Evolutionary conservation across 1,284 basidiomycete species (phyloP).

Genomic region (Neonothopanus nambi): DNA sequence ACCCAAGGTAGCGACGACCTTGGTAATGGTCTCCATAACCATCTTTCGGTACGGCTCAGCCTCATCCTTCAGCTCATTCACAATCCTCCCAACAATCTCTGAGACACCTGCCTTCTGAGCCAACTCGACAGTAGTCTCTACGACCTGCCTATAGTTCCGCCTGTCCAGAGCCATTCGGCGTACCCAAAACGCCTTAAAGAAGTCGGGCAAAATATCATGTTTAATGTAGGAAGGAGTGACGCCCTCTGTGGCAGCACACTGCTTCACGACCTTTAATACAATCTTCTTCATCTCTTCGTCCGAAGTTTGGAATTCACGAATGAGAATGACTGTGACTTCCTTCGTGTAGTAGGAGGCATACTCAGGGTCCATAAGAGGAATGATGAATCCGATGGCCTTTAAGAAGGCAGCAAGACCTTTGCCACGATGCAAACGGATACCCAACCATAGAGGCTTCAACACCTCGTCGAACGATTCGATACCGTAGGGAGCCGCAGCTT

Average conservation of each 20-base stretch:
- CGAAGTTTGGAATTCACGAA: slow-evolving; percentile 98
- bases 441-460: slow-evolving; percentile 96
- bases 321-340: slow-evolving; percentile 96
- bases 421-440: slow-evolving; percentile 96
- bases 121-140: slow-evolving; percentile 97
- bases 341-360: slow-evolving; percentile 98
- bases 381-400: slow-evolving; percentile 99
- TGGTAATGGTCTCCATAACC: slow-evolving; percentile 99
- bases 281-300: slow-evolving; percentile 99
- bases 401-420: slow-evolving; percentile 98
- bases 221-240: slow-evolving; percentile 93
- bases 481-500: slow-evolving; percentile 97
- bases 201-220: slow-evolving; percentile 98
- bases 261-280: slow-evolving; percentile 98
- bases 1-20: slow-evolving; percentile 90
- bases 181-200: slow-evolving; percentile 99
- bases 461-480: slow-evolving; percentile 99
- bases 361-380: slow-evolving; percentile 99
- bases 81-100: slow-evolving; percentile 93
- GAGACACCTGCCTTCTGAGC: slow-evolving; percentile 96
- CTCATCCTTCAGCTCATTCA: slow-evolving; percentile 96
- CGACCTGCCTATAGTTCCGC: slow-evolving; percentile 95
- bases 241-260: slow-evolving; percentile 97
- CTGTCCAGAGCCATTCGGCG: slow-evolving; percentile 96
- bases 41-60: slow-evolving; percentile 98